Conservation (phyloP, 208 protist species). For the Leishmania martiniquensis region DNA sequence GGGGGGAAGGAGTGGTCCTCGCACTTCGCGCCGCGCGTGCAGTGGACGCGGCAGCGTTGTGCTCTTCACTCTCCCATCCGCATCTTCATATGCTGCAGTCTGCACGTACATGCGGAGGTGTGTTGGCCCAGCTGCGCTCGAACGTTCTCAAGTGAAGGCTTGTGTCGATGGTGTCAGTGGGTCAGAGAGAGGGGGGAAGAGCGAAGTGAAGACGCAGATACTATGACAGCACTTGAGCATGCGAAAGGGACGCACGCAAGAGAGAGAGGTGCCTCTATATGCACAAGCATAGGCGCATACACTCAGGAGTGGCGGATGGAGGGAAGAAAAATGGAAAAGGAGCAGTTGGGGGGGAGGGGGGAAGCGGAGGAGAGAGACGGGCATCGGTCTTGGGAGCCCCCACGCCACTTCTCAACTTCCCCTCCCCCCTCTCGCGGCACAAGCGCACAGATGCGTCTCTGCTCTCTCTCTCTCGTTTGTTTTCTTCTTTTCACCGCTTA, state of each 20-base stretch:
- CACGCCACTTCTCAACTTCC: too few relatives aligned
- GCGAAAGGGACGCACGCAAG: neutral
- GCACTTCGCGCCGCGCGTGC: neutral
- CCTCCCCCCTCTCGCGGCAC: neutral
- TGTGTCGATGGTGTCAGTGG: neutral
- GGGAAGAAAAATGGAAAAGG: neutral
- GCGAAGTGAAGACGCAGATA: too few relatives aligned
- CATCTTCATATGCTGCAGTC: neutral
- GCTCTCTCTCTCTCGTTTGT: conserved; percentile 5
- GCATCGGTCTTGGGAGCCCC: neutral
- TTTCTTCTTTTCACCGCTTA: neutral
- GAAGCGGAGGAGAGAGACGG: neutral
- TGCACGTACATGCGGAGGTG: neutral
- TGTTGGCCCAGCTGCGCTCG: neutral
- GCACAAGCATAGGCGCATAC: too few relatives aligned
- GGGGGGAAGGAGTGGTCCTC: neutral
- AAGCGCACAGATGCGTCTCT: neutral
- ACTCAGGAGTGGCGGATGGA: neutral
- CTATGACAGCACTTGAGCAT: neutral
- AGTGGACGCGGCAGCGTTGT: neutral
- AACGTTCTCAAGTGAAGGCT: neutral
- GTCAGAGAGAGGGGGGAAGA: neutral
- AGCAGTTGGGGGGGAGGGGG: neutral
- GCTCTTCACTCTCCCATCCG: neutral
- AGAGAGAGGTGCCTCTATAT: too few relatives aligned